Base-by-base conservation (phyloP, 768 basidiomycete genomes). In the Astraeus odoratus region DNA sequence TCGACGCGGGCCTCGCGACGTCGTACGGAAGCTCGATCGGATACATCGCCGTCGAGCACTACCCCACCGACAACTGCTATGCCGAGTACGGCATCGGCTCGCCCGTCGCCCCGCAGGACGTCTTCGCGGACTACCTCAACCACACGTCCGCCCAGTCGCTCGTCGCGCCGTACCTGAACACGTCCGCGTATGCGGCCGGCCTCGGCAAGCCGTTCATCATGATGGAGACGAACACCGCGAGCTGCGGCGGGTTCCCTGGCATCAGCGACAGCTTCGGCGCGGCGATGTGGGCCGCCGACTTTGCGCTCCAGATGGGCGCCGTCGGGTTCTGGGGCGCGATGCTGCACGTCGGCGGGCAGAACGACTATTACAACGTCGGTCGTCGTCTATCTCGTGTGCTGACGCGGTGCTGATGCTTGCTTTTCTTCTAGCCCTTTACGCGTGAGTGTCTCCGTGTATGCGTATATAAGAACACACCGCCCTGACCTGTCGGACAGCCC, bases 161-260 rank as follows among this genome's bases (percentile, higher is more conserved):
- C 45, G 60, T 70, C 7, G 46, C 40, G 8, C 61, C 61, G 8
- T 77, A 75, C 57, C 36, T 68, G 5, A 64, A 61, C 29, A 61
- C 65, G 2, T 59, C 69, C 0, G 40, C 38, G 10, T 53, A 58
- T 36, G 69, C 70, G 8, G 58, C 65, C 40, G 53, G 61, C 7
- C 41, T 30, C 4, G 54, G 54, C 12, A 67, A 68, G 54, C 71
- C 72, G 25, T 61, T 76, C 47, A 52, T 75, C 40, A 75, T 79
- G 73, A 66, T 77, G 51, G 77, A 79, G 58, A 76, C 73, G 29
- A 75, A 74, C 51, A 69, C 72, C 7, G 76, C 74, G 1, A 70
- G 68, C 38, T 78, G 77, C 57, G 74, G 74, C 46, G 77, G 76
- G n/a, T 76, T 76, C 54, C 58, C 69, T 13, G 76, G 76, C 4